Conservation (phyloP, 1,284 basidiomycete species). For the Trichosporon asahii region DNA sequence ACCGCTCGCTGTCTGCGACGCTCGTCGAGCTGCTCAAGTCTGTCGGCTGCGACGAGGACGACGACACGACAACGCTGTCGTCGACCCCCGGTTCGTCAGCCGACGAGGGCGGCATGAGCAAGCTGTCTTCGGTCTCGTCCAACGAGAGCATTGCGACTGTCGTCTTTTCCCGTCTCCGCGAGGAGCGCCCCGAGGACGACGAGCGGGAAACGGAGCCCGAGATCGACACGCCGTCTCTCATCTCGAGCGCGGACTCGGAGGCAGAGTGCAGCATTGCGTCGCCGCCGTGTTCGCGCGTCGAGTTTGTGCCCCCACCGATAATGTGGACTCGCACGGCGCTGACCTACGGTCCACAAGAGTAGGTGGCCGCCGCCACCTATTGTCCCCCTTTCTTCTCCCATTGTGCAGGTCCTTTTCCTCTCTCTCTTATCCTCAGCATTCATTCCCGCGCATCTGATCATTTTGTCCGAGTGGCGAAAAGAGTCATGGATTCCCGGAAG, state of each 20-base stretch:
- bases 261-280: conserved; percentile 23
- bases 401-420: background rate
- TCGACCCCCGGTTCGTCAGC: conserved; percentile 7
- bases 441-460: conserved; percentile 1
- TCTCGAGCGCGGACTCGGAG: conserved; percentile 27
- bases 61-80: conserved; percentile 7
- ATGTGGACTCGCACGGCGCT: background rate
- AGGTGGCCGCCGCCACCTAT: background rate
- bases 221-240: conserved; percentile 28
- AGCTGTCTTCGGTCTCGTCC: conserved; percentile 1
- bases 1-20: conserved; percentile 42
- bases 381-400: background rate
- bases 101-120: conserved; percentile 8
- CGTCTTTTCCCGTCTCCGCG: conserved; percentile 19
- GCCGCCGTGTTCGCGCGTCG: conserved; percentile 22
- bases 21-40: conserved; percentile 34
- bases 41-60: conserved; percentile 25
- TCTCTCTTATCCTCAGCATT: background rate
- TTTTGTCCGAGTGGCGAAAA: conserved; percentile 6
- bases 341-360: background rate
- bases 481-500: background rate
- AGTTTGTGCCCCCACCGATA: conserved; percentile 14
- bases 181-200: conserved; percentile 21
- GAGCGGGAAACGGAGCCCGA: conserved; percentile 11
- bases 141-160: conserved; percentile 12